Evolutionary conservation across 495 filamentous ascomycete species (phyloP), one percentile per base, ranked within the genome.

Genomic region (Neurospora sp.): DNA sequence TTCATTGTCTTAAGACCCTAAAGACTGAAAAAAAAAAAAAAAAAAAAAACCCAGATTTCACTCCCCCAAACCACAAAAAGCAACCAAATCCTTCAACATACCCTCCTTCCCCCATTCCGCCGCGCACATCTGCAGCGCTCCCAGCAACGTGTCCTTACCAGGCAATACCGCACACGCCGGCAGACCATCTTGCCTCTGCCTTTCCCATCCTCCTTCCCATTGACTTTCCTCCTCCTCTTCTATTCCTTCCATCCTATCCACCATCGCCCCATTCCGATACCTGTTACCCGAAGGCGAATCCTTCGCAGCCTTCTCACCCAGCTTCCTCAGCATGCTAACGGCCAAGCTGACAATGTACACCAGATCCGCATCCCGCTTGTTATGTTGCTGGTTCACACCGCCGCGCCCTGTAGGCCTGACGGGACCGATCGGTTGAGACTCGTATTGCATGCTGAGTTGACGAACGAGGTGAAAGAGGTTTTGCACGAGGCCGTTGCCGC

Each of bases 401-500:
- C 78, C 77, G 69, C 77, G 71, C 69, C 74, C 40, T 75, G 80
- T 46, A 12, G 69, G 35, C 38, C 70, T 61, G 11, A 42, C 22
- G 18, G 69, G 39, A 31, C 70, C 59, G 14, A 53, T n/a, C 0
- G 75, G 83, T 81, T 71, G 84, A 72, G 71, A 82, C 77, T 83
- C 85, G 37, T 79, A 82, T 70, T 92, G 88, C 4, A 85, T 85
- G 75, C 91, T 92, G 11, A 97, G 82, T 6, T 89, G 80, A 59
- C 90, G 89, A 12, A 93, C 87, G 6, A 98, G 84, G 22, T 88
- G 83, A 69, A 95, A 86, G 5, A 98, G 86, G 78, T 90, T 92
- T 70, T 91, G 86, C 4, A 93, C 92, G 79, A 97, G 97, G 1
- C 93, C 93, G 78, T 96, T 93, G 44, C 91, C 89, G 18, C 92